Conservation (phyloP, 2,329 filamentous ascomycete species). For the Fusarium irregulare region DNA sequence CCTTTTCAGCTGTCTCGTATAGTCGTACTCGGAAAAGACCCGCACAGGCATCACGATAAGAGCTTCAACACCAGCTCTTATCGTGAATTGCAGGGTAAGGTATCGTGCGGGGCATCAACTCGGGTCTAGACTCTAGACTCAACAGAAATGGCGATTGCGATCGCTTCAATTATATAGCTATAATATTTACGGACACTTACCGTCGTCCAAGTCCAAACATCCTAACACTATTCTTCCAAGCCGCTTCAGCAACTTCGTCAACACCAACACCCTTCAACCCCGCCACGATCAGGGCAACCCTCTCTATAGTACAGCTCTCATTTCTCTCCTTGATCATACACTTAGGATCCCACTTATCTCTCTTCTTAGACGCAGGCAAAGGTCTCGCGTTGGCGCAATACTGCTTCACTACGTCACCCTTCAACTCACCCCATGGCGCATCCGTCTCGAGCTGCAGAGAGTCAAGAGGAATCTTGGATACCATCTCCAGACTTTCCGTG, state of each 20-base stretch:
- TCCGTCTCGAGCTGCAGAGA: conserved; percentile 45
- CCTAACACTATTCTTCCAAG: conserved; percentile 51
- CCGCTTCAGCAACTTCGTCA: conserved; percentile 56
- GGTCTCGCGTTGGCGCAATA: conserved; percentile 55
- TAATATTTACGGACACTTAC: background rate
- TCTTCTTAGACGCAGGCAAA: conserved; percentile 58
- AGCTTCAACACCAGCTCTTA: background rate
- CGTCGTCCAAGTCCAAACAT: conserved; percentile 48
- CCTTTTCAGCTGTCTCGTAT: background rate
- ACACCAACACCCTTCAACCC: conserved; percentile 58
- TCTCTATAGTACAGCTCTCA: conserved; percentile 61
- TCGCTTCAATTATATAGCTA: background rate
- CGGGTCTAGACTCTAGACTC: background rate
- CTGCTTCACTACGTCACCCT: conserved; percentile 49
- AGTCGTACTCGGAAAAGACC: conserved; percentile 20
- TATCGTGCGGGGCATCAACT: background rate
- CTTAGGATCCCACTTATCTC: conserved; percentile 58
- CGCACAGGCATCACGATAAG: background rate
- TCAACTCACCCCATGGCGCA: conserved; percentile 46
- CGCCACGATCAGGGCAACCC: conserved; percentile 60
- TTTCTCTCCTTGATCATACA: conserved; percentile 64
- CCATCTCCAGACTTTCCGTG: conserved; percentile 42
- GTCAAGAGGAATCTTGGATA: conserved; percentile 38
- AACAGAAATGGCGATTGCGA: background rate
- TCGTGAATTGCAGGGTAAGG: background rate